Base-by-base conservation (phyloP, 1,284 basidiomycete genomes). In the Waitea zeae region DNA sequence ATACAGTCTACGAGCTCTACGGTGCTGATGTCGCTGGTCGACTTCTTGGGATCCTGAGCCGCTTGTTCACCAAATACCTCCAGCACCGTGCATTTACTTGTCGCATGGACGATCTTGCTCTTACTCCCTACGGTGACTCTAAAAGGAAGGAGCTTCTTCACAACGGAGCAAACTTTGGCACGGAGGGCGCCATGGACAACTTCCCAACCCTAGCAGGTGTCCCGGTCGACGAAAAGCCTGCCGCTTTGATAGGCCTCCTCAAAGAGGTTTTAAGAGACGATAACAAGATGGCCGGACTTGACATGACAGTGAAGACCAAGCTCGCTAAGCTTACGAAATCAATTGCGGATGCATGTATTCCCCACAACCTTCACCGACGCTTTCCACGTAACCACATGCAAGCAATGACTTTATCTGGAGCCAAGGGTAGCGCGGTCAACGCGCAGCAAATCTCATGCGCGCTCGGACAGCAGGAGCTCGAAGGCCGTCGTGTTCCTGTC, bases 341-440 rank as follows among this genome's bases (percentile, higher is more conserved):
- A 2, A 89, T 95, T 37, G 82, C 88, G 14, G 78, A 92, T 49
- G 67, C 75, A n/a, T 83, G 83, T 49, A 71, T 98, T 46, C 95
- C 95, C n/a, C 60, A 72, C 34, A 83, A 83, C 34, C 71, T 98
- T 26, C 64, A 86, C 42, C 86, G 89, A 46, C 78, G 81, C 41
- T 99, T 99, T 65, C 95, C 95, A 18, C 76, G 90, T 53, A 99
- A 99, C 59, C 83, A 98, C 70, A 98, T 98, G 95, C 93, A 98
- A 57, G 80, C 84, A 43, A 98, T 98, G 95, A 97, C 93, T 3
- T 74, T 88, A 38, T 96, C 95, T 30, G 95, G 95, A 47, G 95
- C 95, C 37, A 99, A 99, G 58, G 95, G 95, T 41, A 93, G 87
- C 44, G 81, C 86, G 19, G 93, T 98, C 56, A 99, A 99, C 48